Conservation (phyloP, 495 filamentous ascomycete genomes). For the Aspergillus wentii region DNA sequence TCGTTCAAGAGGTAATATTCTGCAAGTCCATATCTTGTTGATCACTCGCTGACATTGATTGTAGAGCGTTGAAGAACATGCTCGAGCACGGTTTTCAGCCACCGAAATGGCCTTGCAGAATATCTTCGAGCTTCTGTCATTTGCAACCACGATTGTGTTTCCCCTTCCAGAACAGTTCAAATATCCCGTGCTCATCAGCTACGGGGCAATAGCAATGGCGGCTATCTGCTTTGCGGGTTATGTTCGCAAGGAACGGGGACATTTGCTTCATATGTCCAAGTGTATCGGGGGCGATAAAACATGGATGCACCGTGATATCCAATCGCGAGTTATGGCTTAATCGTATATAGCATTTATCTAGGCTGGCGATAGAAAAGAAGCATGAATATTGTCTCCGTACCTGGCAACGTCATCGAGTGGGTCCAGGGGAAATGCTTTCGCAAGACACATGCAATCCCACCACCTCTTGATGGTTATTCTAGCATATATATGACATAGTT, state of each 20-base stretch:
- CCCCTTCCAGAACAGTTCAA: constrained; percentile 52
- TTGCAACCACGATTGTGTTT: constrained; percentile 55
- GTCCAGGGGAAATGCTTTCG: too few relatives aligned
- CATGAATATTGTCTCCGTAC: too few relatives aligned
- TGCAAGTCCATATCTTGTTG: background rate
- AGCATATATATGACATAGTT: too few relatives aligned
- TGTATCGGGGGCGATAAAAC: constrained; percentile 14
- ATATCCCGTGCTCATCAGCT: constrained; percentile 55
- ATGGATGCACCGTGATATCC: too few relatives aligned
- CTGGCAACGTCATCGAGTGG: too few relatives aligned
- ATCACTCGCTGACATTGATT: background rate
- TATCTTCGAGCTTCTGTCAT: constrained; percentile 60
- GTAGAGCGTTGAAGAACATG: constrained; percentile 43
- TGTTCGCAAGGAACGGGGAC: constrained; percentile 53
- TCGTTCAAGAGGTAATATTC: constrained; percentile 57
- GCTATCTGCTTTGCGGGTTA: constrained; percentile 50
- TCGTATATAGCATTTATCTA: too few relatives aligned
- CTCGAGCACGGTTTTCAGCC: constrained; percentile 56
- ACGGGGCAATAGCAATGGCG: constrained; percentile 44
- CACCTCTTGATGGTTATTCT: too few relatives aligned
- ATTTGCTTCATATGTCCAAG: constrained; percentile 50
- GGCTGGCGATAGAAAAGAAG: too few relatives aligned
- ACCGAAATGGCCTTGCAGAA: constrained; percentile 61
- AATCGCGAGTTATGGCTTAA: too few relatives aligned
- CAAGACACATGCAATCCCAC: too few relatives aligned